Percentiles rank a stretch among this genome's conserved stretches.
These are phyloP conservation scores for Zarea fungicola DNA, from an alignment of 2,329 filamentous ascomycete genomes.

Conservation along the genomic window DNA sequence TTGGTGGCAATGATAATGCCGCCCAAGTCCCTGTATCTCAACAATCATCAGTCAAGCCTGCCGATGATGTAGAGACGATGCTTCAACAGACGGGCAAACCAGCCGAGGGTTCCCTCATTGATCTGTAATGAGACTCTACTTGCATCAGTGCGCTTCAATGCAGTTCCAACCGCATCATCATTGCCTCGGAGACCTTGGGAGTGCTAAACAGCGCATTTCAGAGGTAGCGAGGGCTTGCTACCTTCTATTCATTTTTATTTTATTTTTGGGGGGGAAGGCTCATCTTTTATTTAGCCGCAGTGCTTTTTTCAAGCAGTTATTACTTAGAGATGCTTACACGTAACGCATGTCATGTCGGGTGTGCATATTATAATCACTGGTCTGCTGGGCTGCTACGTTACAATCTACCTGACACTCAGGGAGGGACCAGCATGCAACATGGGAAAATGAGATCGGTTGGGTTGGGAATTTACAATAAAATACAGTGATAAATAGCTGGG, in stretches of 20 bases:
- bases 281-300: too few relatives aligned
- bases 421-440: slow-evolving; percentile 8
- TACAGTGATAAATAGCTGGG: too few relatives aligned
- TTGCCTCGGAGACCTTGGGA: too few relatives aligned
- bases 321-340: slow-evolving; percentile 8
- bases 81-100: slow-evolving; percentile 43
- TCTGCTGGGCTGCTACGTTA: neutral
- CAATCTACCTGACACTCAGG: neutral
- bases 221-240: neutral
- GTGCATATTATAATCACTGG: neutral
- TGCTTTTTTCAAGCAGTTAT: neutral
- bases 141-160: too few relatives aligned
- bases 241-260: neutral
- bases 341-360: slow-evolving; percentile 10
- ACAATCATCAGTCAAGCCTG: slow-evolving; percentile 8
- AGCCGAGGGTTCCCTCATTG: slow-evolving; percentile 46
- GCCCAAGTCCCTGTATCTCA: too few relatives aligned
- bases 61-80: slow-evolving; percentile 38
- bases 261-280: neutral
- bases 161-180: too few relatives aligned
- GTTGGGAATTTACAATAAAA: neutral
- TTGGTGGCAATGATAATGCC: slow-evolving; percentile 35
- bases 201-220: slow-evolving; percentile 7
- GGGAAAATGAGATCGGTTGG: neutral
- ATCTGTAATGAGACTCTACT: slow-evolving; percentile 34